Base-by-base conservation (phyloP, 768 basidiomycete species). In the Calocybe indica region DNA sequence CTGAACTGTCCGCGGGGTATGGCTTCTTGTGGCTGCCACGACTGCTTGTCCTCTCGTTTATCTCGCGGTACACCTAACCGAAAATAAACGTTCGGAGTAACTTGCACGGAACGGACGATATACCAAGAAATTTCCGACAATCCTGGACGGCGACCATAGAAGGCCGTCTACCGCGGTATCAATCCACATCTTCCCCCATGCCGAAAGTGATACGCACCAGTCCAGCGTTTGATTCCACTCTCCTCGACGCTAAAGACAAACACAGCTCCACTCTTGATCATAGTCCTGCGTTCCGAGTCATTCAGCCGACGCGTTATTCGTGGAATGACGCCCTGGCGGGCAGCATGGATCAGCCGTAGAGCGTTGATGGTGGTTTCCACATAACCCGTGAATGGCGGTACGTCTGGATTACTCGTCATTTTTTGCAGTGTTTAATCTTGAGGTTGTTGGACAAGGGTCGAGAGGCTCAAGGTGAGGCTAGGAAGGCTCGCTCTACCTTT, bases 211-310 rank as follows among this genome's bases (percentile, higher is more conserved):
- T 52, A 42, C 31, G 45, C 52, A 67, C 83, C 90, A 32, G 90
- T 93, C 85, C 89, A 90, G 11, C 89, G 74, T 62, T 88, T 90
- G 65, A 93, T 92, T 9, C 86, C 86, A 59, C 87, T 88, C 61
- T 90, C 88, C 56, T 88, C 83, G 58, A 91, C 89, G 60, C 87
- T 87, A 67, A 91, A 93, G 43, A 93, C 83, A 61, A 91, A 93
- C 11, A 92, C 81, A 41, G 89, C 86, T 7, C 78, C 78, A 33
- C 75, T 74, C 59, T 74, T 76, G 62, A 80, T 78, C 78, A 80
- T 86, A 43, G 62, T 75, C 60, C 68, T 67, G 31, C 83, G 78
- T 58, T 93, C 88, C n/a, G 82, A 72, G 58, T 92, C 88, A 59
- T 89, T 88, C 58, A 92, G 74, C 28, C 89, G 77, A 33, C 90